phyloP scores from a whole-genome alignment of 2,329 filamentous ascomycete species.

The Colletotrichum chlorophyti region DNA sequence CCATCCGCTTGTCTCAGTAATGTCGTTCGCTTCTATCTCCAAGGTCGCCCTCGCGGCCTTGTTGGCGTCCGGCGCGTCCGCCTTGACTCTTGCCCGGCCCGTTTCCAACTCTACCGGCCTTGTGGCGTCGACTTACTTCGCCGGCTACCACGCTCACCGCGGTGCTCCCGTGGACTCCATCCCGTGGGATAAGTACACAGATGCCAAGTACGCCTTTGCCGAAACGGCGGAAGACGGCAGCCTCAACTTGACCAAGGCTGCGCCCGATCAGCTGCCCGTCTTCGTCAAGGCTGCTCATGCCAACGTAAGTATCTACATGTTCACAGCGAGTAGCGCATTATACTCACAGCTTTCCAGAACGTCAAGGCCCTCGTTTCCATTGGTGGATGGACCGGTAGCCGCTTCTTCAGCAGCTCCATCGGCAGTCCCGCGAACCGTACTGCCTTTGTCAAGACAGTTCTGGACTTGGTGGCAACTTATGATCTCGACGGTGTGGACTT shows the following conservation, averaged over 20 bases:
- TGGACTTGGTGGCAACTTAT: constrained; percentile 31
- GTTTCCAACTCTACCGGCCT: neutral
- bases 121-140: constrained; percentile 22
- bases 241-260: constrained; percentile 18
- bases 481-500: constrained; percentile 31
- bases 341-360: neutral
- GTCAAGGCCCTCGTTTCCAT: constrained; percentile 23
- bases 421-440: constrained; percentile 31
- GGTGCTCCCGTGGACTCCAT: constrained; percentile 6
- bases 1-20: neutral
- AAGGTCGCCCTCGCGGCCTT: constrained; percentile 14
- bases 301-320: neutral
- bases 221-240: constrained; percentile 11
- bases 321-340: neutral
- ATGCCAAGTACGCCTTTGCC: constrained; percentile 24
- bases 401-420: constrained; percentile 14
- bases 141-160: constrained; percentile 22
- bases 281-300: constrained; percentile 9
- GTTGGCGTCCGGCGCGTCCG: constrained; percentile 16
- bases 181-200: constrained; percentile 27
- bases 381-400: constrained; percentile 26
- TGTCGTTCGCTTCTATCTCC: constrained; percentile 12
- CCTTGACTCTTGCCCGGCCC: neutral
- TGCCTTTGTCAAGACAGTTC: constrained; percentile 29
- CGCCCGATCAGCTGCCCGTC: constrained; percentile 16